A percentile compares a stretch with the other conserved stretches of the same genome.
These are phyloP conservation scores for Coccomyxa sp. DNA, from an alignment of 139 green algal genomes.

Conservation along the genomic window DNA sequence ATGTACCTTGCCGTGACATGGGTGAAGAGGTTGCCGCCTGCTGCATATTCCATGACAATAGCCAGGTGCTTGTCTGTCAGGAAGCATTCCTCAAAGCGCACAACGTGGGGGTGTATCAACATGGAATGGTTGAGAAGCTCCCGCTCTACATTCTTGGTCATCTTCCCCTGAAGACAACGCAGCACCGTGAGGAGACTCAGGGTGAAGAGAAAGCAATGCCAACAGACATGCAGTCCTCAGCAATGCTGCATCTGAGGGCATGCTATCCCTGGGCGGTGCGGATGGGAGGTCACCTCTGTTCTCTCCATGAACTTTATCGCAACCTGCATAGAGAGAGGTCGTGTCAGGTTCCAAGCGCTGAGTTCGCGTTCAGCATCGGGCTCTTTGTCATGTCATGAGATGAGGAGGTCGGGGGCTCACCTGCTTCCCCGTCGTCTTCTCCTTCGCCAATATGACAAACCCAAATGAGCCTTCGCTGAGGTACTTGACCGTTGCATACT, in stretches of 20 bases:
- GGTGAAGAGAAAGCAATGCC: too few species aligned
- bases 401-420: not conserved
- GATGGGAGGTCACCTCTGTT: not conserved
- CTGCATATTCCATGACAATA: conserved; percentile 81
- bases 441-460: not conserved
- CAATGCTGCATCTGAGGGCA: not conserved
- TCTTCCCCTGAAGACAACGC: not conserved
- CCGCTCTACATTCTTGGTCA: conserved; percentile 6
- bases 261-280: not conserved
- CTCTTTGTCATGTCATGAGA: not conserved
- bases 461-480: not conserved
- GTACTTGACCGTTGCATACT: not conserved
- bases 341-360: not conserved
- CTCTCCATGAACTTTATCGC: conserved; percentile 4
- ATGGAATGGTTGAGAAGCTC: conserved; percentile 5
- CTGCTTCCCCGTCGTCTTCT: not conserved
- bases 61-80: conserved; percentile 58
- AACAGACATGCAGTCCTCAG: not conserved
- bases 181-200: too few species aligned
- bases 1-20: conserved; percentile 20
- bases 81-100: conserved; percentile 33
- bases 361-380: not conserved
- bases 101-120: conserved; percentile 15
- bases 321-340: not conserved
- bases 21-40: conserved; percentile 69